A percentile compares a stretch with the other conserved stretches of the same genome.
These are phyloP conservation scores for Polygonum maritimum DNA, from an alignment of 148 eudicot genomes.

Conservation along the genomic window DNA sequence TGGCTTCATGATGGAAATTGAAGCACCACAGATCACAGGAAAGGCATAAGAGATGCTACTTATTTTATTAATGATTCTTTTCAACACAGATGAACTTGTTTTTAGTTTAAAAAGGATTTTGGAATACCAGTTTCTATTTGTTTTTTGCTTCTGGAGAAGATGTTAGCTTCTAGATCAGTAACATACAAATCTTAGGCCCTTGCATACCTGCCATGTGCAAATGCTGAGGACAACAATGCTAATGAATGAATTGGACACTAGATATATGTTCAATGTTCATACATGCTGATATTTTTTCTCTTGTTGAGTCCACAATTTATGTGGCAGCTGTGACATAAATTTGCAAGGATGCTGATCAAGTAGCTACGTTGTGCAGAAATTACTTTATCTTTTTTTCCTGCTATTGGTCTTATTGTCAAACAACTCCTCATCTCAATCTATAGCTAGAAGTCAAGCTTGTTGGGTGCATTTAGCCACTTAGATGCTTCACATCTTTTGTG, in stretches of 20 bases:
- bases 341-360: neutral
- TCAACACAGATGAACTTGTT: neutral
- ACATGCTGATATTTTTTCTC: neutral
- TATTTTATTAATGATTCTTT: neutral
- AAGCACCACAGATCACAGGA: too few relatives aligned
- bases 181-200: neutral
- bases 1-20: neutral
- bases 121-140: neutral
- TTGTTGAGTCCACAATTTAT: neutral
- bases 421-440: neutral
- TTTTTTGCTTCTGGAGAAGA: neutral
- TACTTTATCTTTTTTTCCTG: neutral
- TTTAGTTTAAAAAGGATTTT: neutral
- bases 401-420: neutral
- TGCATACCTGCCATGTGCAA: neutral
- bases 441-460: neutral
- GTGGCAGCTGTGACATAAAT: neutral
- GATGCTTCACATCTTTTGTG: neutral
- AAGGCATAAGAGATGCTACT: neutral
- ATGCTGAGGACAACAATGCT: neutral
- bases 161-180: neutral
- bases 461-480: neutral
- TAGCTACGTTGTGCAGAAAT: neutral
- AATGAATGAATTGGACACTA: neutral
- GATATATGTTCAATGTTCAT: neutral